Evolutionary conservation across 352 stramenopile genomes (phyloP), one percentile per base, ranked within the genome.

Genomic region (Thraustochytrium aureum): DNA sequence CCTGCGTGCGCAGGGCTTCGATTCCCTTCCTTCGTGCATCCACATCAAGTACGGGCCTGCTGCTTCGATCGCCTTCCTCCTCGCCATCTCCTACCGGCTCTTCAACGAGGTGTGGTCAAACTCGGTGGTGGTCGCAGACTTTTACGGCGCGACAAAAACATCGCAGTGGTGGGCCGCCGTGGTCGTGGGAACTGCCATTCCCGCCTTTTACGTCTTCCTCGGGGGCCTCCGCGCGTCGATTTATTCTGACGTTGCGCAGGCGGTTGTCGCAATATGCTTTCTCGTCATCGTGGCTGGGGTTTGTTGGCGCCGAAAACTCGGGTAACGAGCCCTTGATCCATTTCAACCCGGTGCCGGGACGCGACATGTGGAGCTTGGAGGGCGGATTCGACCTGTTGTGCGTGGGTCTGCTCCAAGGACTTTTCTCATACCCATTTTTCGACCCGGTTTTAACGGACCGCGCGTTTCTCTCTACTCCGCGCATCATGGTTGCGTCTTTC

Each of bases 31-130:
- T 2, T 62, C 43, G 17, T 67, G 65, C 14, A 82, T 84, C 72
- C 79, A 83, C 32, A 12, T 61, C 50, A 67, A 74, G 32, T 84
- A 84, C 74, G 81, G 81, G 4, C 20, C 37, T 2, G 26, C 22
- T 37, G 65, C 72, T 3, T 54, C 43, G 26, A 14, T 84, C 5
- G 43, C 60, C 20, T 84, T 84, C 74, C n/a, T 37, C 17, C 22
- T 84, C 3, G 73, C 72, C 14, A 38, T 84, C 35, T 37, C 74
- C 5, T 84, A 84, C 59, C 60, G 81, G 4, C 72, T 84, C 32
- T 83, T 83, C 61, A 83, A 84, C 22, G 81, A 84, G 73, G 56
- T 84, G 26, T 84, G 81, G 81, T 83, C 69, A 22, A 84, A 84
- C 59, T 64, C 69, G 43, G 33, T 38, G 42, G 81, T 84, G 2